phyloP scores from a whole-genome alignment of 345 rosid species.

The Salix purpurea region DNA sequence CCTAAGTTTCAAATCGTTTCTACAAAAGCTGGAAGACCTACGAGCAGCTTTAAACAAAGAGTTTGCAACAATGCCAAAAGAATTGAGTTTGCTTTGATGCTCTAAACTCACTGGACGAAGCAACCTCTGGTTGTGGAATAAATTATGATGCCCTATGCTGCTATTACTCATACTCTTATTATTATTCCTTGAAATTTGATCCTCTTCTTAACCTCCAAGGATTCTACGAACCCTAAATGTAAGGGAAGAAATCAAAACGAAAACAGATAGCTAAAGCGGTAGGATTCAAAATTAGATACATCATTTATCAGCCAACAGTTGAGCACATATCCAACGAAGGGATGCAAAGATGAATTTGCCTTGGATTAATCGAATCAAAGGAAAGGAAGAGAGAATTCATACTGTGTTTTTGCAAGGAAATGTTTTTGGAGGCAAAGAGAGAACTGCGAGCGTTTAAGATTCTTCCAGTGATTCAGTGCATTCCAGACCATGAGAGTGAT shows the following conservation, averaged over 20 bases:
- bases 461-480: neutral
- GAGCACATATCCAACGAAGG: neutral
- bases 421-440: neutral
- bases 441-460: neutral
- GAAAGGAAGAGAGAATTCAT: neutral
- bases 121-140: slow-evolving; percentile 53
- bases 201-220: slow-evolving; percentile 36
- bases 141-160: slow-evolving; percentile 45
- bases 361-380: neutral
- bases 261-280: neutral
- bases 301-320: neutral
- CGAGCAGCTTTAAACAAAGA: slow-evolving; percentile 44
- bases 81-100: slow-evolving; percentile 52
- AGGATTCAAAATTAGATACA: neutral
- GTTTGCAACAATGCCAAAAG: slow-evolving; percentile 43
- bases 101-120: slow-evolving; percentile 52
- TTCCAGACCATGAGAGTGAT: neutral
- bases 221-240: slow-evolving; percentile 17
- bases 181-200: slow-evolving; percentile 17
- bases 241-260: neutral
- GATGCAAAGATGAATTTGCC: neutral
- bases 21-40: slow-evolving; percentile 41
- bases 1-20: slow-evolving; percentile 36
- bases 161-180: slow-evolving; percentile 57
- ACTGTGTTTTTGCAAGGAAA: neutral